Base-by-base conservation (phyloP, 1,284 basidiomycete species). In the Cutaneotrichosporon dermatis region DNA sequence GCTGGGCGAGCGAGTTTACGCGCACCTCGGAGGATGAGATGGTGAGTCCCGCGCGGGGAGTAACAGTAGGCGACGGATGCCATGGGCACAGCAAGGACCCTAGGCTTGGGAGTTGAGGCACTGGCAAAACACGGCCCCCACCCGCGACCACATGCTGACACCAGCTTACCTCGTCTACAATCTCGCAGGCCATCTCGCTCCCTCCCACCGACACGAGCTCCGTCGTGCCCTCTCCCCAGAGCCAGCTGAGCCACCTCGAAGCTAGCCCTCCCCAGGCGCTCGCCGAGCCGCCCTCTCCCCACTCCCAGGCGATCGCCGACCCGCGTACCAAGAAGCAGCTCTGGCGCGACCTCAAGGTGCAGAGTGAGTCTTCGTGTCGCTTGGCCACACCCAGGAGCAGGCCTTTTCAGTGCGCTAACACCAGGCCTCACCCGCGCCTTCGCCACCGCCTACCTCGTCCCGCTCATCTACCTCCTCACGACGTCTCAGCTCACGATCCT, bases 301-400 rank as follows among this genome's bases (percentile, higher is more conserved):
- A 51, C 55, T 25, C 36, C 9, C 54, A 39, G n/a, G 33, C 50
- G 11, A 11, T 25, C 33, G 15, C 53, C 37, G 57, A 57, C 55
- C 49, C 59, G 16, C 55, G 57, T 41, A 34, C 69, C 49, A 79
- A 79, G 66, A 75, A 76, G 54, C 71, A 77, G 60, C 65, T 79
- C 7, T 79, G 77, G 77, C 69, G 67, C 33, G 76, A 77, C 52
- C 68, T 79, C 51, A 79, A 79, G 61, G 51, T 73, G 6, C 72
- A 78, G 58, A 76, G 75, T 75, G 52, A 62, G 75, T 64, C 49
- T 8, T n/a, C 13, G 3, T 9, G 34, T 13, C 25, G 25, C 25
- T 35, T 39, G 4, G 2, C 2, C 33, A 6, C 15, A 25, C 25
- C 25, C 25, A 25, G 37, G 9, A 25, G 16, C 10, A 8, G 8